Conservation (phyloP, 495 filamentous ascomycete genomes). For the Cenococcum geophilum region DNA sequence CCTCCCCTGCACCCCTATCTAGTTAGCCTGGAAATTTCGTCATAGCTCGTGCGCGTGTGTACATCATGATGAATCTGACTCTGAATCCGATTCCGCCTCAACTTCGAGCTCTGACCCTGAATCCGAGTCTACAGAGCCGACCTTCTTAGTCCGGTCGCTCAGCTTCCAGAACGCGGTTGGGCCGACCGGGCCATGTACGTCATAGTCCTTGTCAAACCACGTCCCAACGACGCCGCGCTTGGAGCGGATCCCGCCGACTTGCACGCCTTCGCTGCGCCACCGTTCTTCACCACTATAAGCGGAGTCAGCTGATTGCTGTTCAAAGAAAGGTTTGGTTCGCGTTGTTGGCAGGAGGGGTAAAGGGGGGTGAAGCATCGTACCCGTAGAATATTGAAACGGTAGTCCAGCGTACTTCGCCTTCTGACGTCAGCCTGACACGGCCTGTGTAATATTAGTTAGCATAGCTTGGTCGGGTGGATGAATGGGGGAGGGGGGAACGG, state of each 20-base stretch:
- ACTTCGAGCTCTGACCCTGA: no score
- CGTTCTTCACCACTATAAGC: slow-evolving; percentile 43
- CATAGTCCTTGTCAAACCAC: slow-evolving; percentile 64
- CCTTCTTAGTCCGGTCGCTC: background rate
- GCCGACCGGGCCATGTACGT: slow-evolving; percentile 55
- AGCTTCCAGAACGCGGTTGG: slow-evolving; percentile 63
- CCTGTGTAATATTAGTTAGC: slow-evolving; percentile 36
- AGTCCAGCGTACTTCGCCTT: slow-evolving; percentile 64
- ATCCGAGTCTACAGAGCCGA: no score
- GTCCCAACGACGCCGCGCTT: slow-evolving; percentile 55
- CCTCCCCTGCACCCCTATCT: no score
- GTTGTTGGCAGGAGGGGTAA: background rate
- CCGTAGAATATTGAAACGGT: slow-evolving; percentile 55
- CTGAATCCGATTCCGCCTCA: no score
- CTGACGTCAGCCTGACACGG: slow-evolving; percentile 49
- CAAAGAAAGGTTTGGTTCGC: background rate
- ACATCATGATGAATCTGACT: no score
- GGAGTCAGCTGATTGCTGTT: slow-evolving; percentile 3
- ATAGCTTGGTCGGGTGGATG: background rate
- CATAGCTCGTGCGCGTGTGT: no score
- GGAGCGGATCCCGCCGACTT: slow-evolving; percentile 54
- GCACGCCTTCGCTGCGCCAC: slow-evolving; percentile 61
- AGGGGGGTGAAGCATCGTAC: background rate
- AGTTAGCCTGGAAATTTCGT: no score
- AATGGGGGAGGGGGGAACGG: background rate